These are phyloP conservation scores for Paramecium sonneborni DNA, from an alignment of 73 alveolate species.

Conservation along the genomic window DNA sequence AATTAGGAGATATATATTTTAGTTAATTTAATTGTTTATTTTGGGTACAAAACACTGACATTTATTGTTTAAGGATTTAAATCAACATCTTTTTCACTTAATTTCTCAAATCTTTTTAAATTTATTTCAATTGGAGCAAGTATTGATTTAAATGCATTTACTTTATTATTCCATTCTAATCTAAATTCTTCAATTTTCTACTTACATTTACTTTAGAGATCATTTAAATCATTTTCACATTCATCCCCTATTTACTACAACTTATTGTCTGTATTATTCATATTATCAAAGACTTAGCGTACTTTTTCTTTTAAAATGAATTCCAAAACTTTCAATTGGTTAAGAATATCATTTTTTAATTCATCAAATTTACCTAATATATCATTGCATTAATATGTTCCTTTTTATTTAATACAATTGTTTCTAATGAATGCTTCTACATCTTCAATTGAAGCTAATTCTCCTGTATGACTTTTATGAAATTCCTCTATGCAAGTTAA, in stretches of 20 bases:
- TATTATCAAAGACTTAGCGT: neutral
- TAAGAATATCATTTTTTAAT: neutral
- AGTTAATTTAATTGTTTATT: neutral
- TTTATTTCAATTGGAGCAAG: neutral
- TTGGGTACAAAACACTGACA: neutral
- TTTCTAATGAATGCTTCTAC: constrained; percentile 15
- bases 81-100: neutral
- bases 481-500: constrained; percentile 32
- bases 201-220: neutral
- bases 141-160: neutral
- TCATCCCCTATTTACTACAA: neutral
- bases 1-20: neutral
- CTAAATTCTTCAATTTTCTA: neutral
- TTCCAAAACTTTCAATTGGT: neutral
- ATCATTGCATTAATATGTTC: neutral
- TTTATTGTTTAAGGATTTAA: neutral
- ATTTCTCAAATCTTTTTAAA: neutral
- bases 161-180: neutral
- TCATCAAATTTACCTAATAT: neutral
- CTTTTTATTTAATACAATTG: neutral
- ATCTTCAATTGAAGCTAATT: neutral
- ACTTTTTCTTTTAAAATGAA: neutral
- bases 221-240: neutral
- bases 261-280: neutral
- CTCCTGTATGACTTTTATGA: neutral